phyloP scores from a whole-genome alignment of 2,329 filamentous ascomycete species.

The Fusarium euwallaceae region DNA sequence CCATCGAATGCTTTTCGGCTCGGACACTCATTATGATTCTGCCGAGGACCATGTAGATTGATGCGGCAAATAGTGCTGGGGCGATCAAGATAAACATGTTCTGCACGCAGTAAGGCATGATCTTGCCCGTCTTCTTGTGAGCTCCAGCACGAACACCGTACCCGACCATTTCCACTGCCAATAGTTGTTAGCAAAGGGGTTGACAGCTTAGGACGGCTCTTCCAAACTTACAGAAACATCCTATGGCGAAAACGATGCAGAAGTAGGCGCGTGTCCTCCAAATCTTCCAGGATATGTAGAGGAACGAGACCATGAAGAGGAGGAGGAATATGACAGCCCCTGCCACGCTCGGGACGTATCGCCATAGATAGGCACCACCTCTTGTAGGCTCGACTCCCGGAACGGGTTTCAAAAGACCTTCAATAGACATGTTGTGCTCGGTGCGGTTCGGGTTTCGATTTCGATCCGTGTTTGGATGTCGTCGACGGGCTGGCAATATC shows the following conservation, averaged over 20 bases:
- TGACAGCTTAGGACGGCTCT: too few species aligned
- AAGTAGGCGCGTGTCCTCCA: not conserved
- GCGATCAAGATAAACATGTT: not conserved
- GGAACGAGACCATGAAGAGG: not conserved
- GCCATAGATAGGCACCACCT: not conserved
- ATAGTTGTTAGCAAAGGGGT: not conserved
- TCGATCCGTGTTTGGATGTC: not conserved
- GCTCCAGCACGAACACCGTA: not conserved
- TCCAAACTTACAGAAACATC: not conserved
- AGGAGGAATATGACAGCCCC: not conserved
- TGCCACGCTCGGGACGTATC: not conserved
- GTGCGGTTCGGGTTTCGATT: too few species aligned
- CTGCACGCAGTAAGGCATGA: not conserved
- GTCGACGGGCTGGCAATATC: not conserved
- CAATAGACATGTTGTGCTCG: not conserved
- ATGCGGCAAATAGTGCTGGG: not conserved
- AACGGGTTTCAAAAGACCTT: not conserved
- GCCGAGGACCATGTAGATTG: not conserved
- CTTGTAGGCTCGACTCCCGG: not conserved
- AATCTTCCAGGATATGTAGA: not conserved
- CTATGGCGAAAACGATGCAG: not conserved
- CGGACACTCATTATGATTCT: not conserved
- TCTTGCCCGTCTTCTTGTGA: not conserved
- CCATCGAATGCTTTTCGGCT: not conserved
- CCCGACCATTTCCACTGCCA: not conserved